These are phyloP conservation scores for Cyclotella baltica DNA, from an alignment of 108 stramenopile species.

Conservation along the genomic window DNA sequence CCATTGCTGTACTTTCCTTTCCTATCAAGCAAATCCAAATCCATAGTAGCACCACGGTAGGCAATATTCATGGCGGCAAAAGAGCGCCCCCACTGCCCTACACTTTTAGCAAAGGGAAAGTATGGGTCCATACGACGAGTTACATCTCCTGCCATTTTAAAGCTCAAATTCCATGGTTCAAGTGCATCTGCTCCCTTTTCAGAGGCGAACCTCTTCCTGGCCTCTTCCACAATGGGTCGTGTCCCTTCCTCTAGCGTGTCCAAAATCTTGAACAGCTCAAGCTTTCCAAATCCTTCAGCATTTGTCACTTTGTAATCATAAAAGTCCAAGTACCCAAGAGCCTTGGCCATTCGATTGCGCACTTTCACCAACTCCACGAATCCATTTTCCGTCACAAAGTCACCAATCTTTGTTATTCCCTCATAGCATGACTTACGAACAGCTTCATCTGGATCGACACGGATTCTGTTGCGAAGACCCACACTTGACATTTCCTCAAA, in stretches of 20 bases:
- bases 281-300: constrained; percentile 77
- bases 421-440: constrained; percentile 70
- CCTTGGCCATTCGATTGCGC: constrained; percentile 65
- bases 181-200: constrained; percentile 58
- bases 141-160: constrained; percentile 71
- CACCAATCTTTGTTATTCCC: constrained; percentile 71
- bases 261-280: constrained; percentile 70
- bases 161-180: constrained; percentile 69
- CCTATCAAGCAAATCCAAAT: constrained; percentile 72
- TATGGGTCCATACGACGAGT: constrained; percentile 78
- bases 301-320: constrained; percentile 81
- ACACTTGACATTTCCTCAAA: constrained; percentile 69
- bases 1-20: constrained; percentile 76
- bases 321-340: constrained; percentile 64
- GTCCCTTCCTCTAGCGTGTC: constrained; percentile 71
- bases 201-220: constrained; percentile 56
- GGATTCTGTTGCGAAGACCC: constrained; percentile 61
- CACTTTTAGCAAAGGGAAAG: constrained; percentile 73
- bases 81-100: constrained; percentile 63
- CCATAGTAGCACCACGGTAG: constrained; percentile 71
- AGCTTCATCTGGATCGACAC: constrained; percentile 58
- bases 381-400: constrained; percentile 66
- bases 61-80: constrained; percentile 71
- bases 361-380: constrained; percentile 77
- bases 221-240: constrained; percentile 61